Evolutionary conservation across 192 early-diverging fungal genomes (phyloP), one percentile per base, ranked within the genome.

Genomic region (Glomus cerebriforme): DNA sequence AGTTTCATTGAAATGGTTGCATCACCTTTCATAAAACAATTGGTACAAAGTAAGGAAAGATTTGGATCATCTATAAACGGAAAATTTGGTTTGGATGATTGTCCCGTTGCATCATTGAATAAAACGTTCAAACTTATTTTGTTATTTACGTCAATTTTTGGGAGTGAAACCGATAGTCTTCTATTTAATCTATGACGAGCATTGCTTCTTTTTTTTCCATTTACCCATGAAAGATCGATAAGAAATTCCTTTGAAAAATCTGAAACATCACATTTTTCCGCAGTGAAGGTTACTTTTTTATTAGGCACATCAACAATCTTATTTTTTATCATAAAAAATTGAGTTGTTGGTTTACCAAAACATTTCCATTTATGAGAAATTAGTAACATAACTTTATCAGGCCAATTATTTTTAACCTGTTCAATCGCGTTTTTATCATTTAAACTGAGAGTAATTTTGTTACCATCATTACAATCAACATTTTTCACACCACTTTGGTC

Each of bases 301-400:
- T 75, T 63, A 24, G 1, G 5, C 2, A 15, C 35, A n/a, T 59
- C 60, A 0, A 75, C 27, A 7, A 19, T 26, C 43, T 75, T 26
- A 75, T 63, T 43, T 62, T 59, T 59, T 15, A 39, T 12, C 15
- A 75, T 39, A 63, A 35, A 75, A 63, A 62, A 75, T 75, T 75
- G 74, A 1, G 34, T 60, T 1, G 35, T 17, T 12, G 5, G 3
- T 43, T 75, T 35, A n/a, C 59, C 59, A 27, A 63, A 75, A 15
- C 74, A 75, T 24, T 63, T 27, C 58, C 59, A 62, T 31, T 75
- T 59, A 26, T 75, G 31, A 0, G 10, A 32, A 1, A 75, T 39
- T 34, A 75, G 1, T 39, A 75, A n/a, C 5, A 75, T 75, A 8
- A 75, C 59, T 0, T 63, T 75, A 10, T 34, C 19, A 15, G 74